Conservation (phyloP, 305 asterid species). For the Euphrasia arctica region DNA sequence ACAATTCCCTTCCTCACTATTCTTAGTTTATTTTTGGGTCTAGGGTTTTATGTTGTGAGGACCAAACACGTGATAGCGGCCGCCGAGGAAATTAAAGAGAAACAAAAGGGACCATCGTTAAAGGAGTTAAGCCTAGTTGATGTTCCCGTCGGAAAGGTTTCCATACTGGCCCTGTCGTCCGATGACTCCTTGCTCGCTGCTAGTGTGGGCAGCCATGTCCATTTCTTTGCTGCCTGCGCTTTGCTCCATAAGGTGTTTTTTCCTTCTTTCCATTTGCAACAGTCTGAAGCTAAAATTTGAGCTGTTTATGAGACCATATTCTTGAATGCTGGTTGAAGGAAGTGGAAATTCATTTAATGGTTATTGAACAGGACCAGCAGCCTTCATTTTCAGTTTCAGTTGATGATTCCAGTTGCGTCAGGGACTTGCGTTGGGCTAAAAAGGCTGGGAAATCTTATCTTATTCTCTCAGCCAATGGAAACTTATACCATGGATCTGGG, state of each 20-base stretch:
- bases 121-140: slow-evolving; percentile 60
- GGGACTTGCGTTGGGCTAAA: slow-evolving; percentile 69
- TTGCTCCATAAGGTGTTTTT: slow-evolving; percentile 63
- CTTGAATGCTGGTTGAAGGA: slow-evolving; percentile 18
- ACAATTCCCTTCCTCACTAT: slow-evolving; percentile 4
- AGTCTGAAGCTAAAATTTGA: slow-evolving; percentile 12
- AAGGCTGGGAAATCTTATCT: slow-evolving; percentile 53
- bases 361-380: slow-evolving; percentile 51
- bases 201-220: slow-evolving; percentile 42
- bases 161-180: slow-evolving; percentile 54
- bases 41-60: slow-evolving; percentile 89
- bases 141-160: slow-evolving; percentile 60
- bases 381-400: slow-evolving; percentile 74
- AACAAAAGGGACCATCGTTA: slow-evolving; percentile 44
- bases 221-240: slow-evolving; percentile 79
- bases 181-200: slow-evolving; percentile 83
- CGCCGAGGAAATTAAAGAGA: slow-evolving; percentile 61
- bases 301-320: slow-evolving; percentile 5
- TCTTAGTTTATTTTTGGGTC: slow-evolving; percentile 24
- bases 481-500: slow-evolving; percentile 70
- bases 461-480: slow-evolving; percentile 59
- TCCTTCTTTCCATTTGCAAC: slow-evolving; percentile 7
- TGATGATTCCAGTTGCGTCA: slow-evolving; percentile 54
- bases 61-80: slow-evolving; percentile 66
- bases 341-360: slow-evolving; percentile 19